phyloP scores from a whole-genome alignment of 805 yeast genomes.

The Ogataea siamensis region DNA sequence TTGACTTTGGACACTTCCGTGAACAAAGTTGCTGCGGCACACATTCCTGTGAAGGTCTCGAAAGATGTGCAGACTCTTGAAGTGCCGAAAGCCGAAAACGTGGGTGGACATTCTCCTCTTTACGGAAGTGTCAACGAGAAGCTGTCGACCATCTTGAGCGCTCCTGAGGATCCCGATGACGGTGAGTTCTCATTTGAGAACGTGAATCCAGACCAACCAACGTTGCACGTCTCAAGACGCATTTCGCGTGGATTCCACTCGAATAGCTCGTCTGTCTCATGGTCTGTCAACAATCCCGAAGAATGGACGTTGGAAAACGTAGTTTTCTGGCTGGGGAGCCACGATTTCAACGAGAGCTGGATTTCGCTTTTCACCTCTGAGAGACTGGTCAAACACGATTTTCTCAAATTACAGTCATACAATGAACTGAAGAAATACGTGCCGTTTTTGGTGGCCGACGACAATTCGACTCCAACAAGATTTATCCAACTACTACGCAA shows the following conservation, averaged over 20 bases:
- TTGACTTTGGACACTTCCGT: slow-evolving; percentile 23
- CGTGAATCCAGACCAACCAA: background rate
- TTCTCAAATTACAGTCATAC: slow-evolving; percentile 66
- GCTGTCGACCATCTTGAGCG: slow-evolving; percentile 17
- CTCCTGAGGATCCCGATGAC: slow-evolving; percentile 12
- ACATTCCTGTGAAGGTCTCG: slow-evolving; percentile 22
- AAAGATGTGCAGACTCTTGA: slow-evolving; percentile 2
- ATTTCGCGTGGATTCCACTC: slow-evolving; percentile 21
- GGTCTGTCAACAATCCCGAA: slow-evolving; percentile 52
- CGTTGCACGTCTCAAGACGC: slow-evolving; percentile 9
- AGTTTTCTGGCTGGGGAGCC: slow-evolving; percentile 60
- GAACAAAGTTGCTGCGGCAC: slow-evolving; percentile 11
- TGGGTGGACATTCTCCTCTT: slow-evolving; percentile 17
- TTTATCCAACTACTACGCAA: slow-evolving; percentile 55
- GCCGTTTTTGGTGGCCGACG: slow-evolving; percentile 41
- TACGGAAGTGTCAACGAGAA: slow-evolving; percentile 24
- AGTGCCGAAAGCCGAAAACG: slow-evolving; percentile 1
- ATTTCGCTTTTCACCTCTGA: slow-evolving; percentile 56
- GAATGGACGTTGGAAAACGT: slow-evolving; percentile 78
- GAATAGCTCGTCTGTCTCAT: slow-evolving; percentile 32
- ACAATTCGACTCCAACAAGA: slow-evolving; percentile 51
- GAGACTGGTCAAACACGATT: slow-evolving; percentile 59
- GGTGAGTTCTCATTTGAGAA: slow-evolving; percentile 12
- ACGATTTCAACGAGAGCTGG: slow-evolving; percentile 76
- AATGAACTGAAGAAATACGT: slow-evolving; percentile 40